Percentiles rank a stretch among this genome's conserved stretches.
phyloP scores from a whole-genome alignment of 2,329 filamentous ascomycete genomes.

The Penicillium hesseltinei region DNA sequence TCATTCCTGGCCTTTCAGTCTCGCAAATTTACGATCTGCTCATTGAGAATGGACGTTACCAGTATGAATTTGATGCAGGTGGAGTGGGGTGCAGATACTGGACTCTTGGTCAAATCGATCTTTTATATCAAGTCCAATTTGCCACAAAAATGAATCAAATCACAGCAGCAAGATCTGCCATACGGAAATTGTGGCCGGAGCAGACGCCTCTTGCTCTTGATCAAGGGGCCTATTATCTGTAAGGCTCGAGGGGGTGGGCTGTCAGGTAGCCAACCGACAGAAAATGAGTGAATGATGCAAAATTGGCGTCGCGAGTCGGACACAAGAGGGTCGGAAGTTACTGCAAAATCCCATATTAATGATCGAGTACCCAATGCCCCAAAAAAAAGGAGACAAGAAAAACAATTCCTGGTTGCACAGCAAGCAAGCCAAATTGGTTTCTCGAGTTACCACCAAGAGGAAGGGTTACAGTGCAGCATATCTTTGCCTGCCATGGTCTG shows the following conservation, averaged over 20 bases:
- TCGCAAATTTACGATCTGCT: slow-evolving; percentile 11
- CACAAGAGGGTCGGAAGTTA: too few relatives aligned
- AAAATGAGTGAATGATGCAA: too few relatives aligned
- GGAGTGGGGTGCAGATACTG: slow-evolving; percentile 23
- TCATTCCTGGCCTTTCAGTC: slow-evolving; percentile 5
- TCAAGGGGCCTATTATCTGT: slow-evolving; percentile 1
- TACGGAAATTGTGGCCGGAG: slow-evolving; percentile 22
- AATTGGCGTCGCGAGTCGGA: too few relatives aligned
- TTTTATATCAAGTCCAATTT: slow-evolving; percentile 10
- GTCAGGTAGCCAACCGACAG: too few relatives aligned
- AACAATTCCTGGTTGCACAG: background rate
- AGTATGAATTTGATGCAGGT: slow-evolving; percentile 24
- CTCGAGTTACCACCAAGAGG: background rate
- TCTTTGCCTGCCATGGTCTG: background rate
- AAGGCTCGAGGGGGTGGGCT: too few relatives aligned
- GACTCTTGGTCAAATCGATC: slow-evolving; percentile 17
- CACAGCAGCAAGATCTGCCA: slow-evolving; percentile 10
- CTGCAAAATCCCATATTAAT: background rate
- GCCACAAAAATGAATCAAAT: slow-evolving; percentile 9
- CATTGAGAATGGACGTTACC: slow-evolving; percentile 16
- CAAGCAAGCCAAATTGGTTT: background rate
- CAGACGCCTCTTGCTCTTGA: slow-evolving; percentile 14
- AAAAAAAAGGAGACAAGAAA: too few relatives aligned
- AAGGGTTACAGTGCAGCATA: background rate
- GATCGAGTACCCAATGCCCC: background rate